Percentiles rank a stretch among this genome's conserved stretches.
Conservation (phyloP, 768 basidiomycete species). For the Pisolithus tinctorius region DNA sequence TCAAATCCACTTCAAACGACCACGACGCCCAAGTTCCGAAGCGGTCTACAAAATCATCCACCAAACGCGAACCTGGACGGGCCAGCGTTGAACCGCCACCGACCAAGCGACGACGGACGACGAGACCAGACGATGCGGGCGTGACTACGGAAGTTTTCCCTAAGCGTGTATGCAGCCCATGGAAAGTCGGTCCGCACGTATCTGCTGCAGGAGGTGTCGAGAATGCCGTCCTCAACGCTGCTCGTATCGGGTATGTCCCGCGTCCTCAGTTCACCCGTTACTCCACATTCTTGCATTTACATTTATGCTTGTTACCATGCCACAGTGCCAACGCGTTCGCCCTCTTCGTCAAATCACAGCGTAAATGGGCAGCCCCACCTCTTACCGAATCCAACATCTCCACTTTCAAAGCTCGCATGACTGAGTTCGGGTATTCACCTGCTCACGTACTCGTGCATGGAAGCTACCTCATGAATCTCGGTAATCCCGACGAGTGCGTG, state of each 20-base stretch:
- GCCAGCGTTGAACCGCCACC: not conserved
- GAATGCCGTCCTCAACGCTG: conserved; percentile 64
- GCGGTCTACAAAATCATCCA: not conserved
- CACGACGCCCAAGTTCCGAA: not conserved
- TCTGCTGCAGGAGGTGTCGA: conserved; percentile 78
- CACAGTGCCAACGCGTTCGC: conserved; percentile 79
- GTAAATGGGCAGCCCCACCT: conserved; percentile 68
- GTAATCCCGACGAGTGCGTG: conserved; percentile 66
- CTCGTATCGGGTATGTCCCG: conserved; percentile 51
- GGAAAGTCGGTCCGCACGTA: conserved; percentile 82
- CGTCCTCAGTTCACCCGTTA: not conserved
- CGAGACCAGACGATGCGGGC: conserved; percentile 3
- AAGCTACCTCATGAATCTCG: conserved; percentile 80
- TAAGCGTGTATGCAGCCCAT: conserved; percentile 30
- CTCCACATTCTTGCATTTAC: no score
- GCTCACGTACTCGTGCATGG: conserved; percentile 75
- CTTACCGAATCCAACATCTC: conserved; percentile 46
- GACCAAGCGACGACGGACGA: conserved; percentile 2
- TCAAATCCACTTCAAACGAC: not conserved
- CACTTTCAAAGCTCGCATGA: conserved; percentile 56
- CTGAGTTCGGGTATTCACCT: conserved; percentile 52
- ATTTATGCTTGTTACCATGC: not conserved
- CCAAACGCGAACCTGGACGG: not conserved
- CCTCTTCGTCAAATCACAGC: conserved; percentile 78
- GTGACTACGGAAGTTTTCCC: conserved; percentile 24